These are phyloP conservation scores for Hypomontagnella monticulosa DNA, from an alignment of 495 filamentous ascomycete species.

Conservation along the genomic window DNA sequence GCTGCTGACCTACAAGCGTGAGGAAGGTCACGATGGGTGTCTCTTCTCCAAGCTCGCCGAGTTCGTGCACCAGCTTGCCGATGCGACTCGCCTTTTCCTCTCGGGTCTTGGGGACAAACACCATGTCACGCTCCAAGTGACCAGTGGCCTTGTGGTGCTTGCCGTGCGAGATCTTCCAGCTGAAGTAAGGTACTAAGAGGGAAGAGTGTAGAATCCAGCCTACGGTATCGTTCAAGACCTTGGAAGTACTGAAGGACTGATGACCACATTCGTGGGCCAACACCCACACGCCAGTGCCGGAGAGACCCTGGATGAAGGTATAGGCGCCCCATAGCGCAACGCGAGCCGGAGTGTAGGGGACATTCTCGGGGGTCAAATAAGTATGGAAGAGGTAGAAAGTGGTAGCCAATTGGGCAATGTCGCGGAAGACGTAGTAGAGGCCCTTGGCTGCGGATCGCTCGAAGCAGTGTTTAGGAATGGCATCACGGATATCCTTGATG, in stretches of 20 bases:
- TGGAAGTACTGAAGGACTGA: conserved; percentile 84
- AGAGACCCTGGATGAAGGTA: conserved; percentile 77
- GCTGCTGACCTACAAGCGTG: conserved; percentile 81
- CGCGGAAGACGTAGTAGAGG: conserved; percentile 74
- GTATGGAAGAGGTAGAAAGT: conserved; percentile 75
- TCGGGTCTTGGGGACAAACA: conserved; percentile 90
- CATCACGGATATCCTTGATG: conserved; percentile 82
- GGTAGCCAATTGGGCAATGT: conserved; percentile 67
- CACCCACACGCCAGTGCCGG: conserved; percentile 84
- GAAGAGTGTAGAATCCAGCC: conserved; percentile 86
- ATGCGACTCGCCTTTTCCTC: conserved; percentile 75
- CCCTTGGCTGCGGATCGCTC: conserved; percentile 71
- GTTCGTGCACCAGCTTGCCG: conserved; percentile 76
- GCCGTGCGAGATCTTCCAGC: conserved; percentile 92
- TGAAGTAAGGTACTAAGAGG: conserved; percentile 87
- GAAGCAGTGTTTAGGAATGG: conserved; percentile 85
- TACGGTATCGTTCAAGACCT: conserved; percentile 82
- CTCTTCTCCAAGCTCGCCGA: conserved; percentile 91
- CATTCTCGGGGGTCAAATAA: conserved; percentile 67
- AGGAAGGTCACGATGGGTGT: conserved; percentile 83
- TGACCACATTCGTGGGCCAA: conserved; percentile 90
- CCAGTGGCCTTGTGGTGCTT: conserved; percentile 98
- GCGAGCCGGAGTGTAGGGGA: conserved; percentile 67
- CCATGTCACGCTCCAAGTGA: conserved; percentile 96
- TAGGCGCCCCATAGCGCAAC: conserved; percentile 72